phyloP scores from a whole-genome alignment of 495 filamentous ascomycete genomes.

The Penicillium alfredii region DNA sequence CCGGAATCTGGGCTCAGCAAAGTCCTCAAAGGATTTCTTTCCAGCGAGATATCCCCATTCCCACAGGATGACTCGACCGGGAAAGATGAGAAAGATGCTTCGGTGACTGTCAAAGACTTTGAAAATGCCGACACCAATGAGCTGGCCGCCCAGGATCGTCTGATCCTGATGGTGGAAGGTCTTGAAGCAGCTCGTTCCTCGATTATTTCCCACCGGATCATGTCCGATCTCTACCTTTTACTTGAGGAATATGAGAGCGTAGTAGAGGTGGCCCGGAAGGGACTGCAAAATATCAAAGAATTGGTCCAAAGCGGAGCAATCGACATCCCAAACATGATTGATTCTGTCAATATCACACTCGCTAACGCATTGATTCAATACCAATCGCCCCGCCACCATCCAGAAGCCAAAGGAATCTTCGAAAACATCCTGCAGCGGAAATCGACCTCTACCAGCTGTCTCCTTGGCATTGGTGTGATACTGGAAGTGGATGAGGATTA shows the following conservation, averaged over 20 bases:
- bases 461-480: constrained; percentile 87
- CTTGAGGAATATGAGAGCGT: constrained; percentile 83
- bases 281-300: constrained; percentile 50
- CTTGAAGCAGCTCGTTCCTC: constrained; percentile 65
- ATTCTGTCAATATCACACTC: constrained; percentile 68
- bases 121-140: constrained; percentile 36
- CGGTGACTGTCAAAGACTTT: constrained; percentile 15
- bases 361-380: constrained; percentile 80
- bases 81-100: constrained; percentile 30
- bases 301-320: constrained; percentile 62
- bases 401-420: constrained; percentile 79
- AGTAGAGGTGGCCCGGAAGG: constrained; percentile 71
- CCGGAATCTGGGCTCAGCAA: constrained; percentile 75
- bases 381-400: constrained; percentile 81
- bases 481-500: constrained; percentile 90
- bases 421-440: constrained; percentile 68
- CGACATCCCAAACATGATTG: constrained; percentile 56
- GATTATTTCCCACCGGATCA: constrained; percentile 73
- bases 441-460: constrained; percentile 63
- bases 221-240: constrained; percentile 76
- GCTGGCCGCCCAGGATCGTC: constrained; percentile 61
- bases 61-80: constrained; percentile 30
- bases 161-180: constrained; percentile 80
- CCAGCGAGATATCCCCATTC: constrained; percentile 81
- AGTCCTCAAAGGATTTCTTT: constrained; percentile 72